Evolutionary conservation across 208 protist genomes (phyloP), one percentile per base, ranked within the genome.

Genomic region (Leishmania major): DNA sequence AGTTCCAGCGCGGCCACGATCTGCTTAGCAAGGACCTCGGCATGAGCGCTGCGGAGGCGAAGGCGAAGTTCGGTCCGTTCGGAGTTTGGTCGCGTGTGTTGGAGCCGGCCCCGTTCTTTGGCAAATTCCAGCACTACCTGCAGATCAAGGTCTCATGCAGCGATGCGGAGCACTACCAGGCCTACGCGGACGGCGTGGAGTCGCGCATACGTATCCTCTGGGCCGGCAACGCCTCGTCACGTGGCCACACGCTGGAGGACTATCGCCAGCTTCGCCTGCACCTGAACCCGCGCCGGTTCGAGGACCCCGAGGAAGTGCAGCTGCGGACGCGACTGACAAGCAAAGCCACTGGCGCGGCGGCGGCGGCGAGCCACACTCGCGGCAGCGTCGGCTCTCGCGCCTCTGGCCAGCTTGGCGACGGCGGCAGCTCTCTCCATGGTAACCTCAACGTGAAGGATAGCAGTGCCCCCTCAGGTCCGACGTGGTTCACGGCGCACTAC

Each of bases 1-100:
- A 99, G 82, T 99, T 99, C 88, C 67, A 90, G 53, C 91, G 98
- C 31, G 99, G 98, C 0, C 86, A 96, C 60, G 90, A 96, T n/a
- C 88, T 98, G 75, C 84, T 95, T 37, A 88, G 82, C 59, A 71
- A 80, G 49, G 75, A 81, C 79, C 71, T 97, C 17, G 66, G 78
- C 8, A 80, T 94, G 15, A 89, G 83, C 64, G 84, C 89, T 22
- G 89, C 85, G 37, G 91, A 94, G 81, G 89, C 92, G 3, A 88
- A 89, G 81, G 62, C 72, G 35, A 80, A 74, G 66, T 92, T 94
- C 74, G 94, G 93, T 51, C 67, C 86, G 28, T 94, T 94, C 72
- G 94, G 93, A 22, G 78, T 98, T 6, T 97, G 94, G 95, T 95
- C 89, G 17, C 88, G 87, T 74, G 85, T 98, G 31, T 85, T 96